Percentiles rank a stretch among this genome's conserved stretches.
These are phyloP conservation scores for Furcasterigmium furcatum DNA, from an alignment of 2,329 filamentous ascomycete genomes.

Conservation along the genomic window DNA sequence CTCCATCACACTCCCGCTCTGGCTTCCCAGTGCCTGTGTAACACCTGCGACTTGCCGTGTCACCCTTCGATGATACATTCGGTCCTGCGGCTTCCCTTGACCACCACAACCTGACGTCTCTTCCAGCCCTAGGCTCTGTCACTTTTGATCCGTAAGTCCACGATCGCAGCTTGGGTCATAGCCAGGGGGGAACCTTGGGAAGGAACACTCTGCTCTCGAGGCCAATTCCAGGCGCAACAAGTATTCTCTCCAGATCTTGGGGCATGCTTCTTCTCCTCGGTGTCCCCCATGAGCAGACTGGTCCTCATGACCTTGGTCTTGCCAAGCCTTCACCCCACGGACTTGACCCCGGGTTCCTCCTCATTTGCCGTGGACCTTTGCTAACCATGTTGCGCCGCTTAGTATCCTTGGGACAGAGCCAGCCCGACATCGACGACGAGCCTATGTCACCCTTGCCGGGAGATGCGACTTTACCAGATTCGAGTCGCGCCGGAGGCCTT, in stretches of 20 bases:
- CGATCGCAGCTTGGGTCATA: too few relatives aligned
- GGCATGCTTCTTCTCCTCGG: too few relatives aligned
- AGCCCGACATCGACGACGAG: constrained; percentile 35
- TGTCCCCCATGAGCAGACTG: too few relatives aligned
- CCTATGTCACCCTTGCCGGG: constrained; percentile 60
- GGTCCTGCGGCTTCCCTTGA: neutral
- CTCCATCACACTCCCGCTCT: too few relatives aligned
- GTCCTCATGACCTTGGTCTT: neutral
- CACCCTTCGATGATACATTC: too few relatives aligned
- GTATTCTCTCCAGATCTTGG: too few relatives aligned
- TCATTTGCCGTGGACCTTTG: constrained; percentile 1
- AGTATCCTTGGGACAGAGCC: constrained; percentile 40
- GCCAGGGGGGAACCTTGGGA: too few relatives aligned
- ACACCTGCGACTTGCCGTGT: too few relatives aligned
- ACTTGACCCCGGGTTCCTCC: neutral
- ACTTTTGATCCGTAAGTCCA: neutral
- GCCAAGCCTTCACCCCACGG: constrained; percentile 9
- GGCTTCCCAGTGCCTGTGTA: too few relatives aligned
- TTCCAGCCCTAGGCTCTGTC: neutral
- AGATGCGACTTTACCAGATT: constrained; percentile 54
- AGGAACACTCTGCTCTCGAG: too few relatives aligned
- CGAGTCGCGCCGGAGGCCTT: constrained; percentile 52
- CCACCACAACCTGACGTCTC: neutral
- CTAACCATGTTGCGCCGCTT: constrained; percentile 40
- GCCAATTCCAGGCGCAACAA: too few relatives aligned